Base-by-base conservation (phyloP, 2,329 filamentous ascomycete genomes). In the Aspergillus calidoustus region DNA sequence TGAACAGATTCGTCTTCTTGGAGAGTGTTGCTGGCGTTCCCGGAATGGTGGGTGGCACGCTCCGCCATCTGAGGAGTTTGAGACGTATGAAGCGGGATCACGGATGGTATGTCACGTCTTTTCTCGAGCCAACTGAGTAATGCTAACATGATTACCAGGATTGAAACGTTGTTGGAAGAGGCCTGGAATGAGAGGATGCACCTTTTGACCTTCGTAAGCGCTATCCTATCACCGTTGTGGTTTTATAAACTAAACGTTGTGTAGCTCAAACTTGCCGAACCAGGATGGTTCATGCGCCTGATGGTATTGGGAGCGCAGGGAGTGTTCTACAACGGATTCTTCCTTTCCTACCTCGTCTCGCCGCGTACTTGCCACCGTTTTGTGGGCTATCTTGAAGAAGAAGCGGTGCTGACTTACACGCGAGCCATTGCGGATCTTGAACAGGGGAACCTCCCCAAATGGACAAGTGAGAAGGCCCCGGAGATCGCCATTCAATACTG, bases 131-230 rank as follows among this genome's bases (percentile, higher is more conserved):
- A 48, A 11, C 7, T 13, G 22, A 15, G 9, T 2, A 19, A 17
- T 43, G 9, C 56, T 57, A n/a, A 62, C 38, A 22, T 52, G 1
- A 5, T 46, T 54, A 28, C 5, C 57, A 85, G 91, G 92, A 98
- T 99, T 74, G 93, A 96, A 78, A 94, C 91, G 0, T 82, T 97
- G 8, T 85, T 97, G 1, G 92, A 96, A 76, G 92, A 96, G 80
- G 91, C 89, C 65, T 96, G 92, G 79, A 97, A 97, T 75, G 93
- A 97, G 77, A 85, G 93, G 28, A 97, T 98, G 93, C 92, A 96
- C 71, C 86, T 96, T 1, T 81, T 96, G 31, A 95, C 91, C 0
- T 97, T 98, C 78, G 34, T 41, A 41, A 41, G 34, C 15, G 34
- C 34, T 41, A 41, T 41, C 34, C 11, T 15, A 3, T 41, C 15